These are phyloP conservation scores for Elsinoe fawcettii DNA, from an alignment of 2,329 filamentous ascomycete genomes.

Conservation along the genomic window DNA sequence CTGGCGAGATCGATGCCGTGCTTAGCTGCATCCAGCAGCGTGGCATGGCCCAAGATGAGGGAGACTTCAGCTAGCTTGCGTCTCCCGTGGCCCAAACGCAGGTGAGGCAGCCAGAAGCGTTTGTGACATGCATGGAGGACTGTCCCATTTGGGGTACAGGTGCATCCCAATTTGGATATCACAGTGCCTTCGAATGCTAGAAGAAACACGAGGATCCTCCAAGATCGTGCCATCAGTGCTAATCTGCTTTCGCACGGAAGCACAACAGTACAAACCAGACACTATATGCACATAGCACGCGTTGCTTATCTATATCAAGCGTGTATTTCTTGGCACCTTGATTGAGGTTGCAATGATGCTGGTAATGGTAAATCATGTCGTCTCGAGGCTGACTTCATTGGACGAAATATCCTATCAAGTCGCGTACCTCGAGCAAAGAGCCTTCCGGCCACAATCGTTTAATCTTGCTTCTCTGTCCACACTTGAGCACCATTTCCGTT, in stretches of 20 bases:
- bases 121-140: neutral
- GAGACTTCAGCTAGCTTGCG: slow-evolving; percentile 9
- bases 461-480: slow-evolving; percentile 36
- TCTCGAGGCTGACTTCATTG: slow-evolving; percentile 1
- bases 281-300: neutral
- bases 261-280: neutral
- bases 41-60: neutral
- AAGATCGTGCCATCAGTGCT: neutral
- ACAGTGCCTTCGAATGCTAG: neutral
- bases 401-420: slow-evolving; percentile 1
- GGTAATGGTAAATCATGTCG: neutral
- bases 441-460: slow-evolving; percentile 9
- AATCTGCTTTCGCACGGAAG: too few relatives aligned
- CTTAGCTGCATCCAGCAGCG: neutral
- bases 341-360: neutral
- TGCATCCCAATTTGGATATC: neutral
- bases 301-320: neutral
- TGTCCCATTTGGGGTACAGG: neutral
- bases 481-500: slow-evolving; percentile 32
- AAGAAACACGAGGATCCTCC: neutral
- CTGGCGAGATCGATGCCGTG: neutral
- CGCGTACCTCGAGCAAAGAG: neutral
- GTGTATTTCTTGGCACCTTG: neutral
- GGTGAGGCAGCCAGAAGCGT: neutral
- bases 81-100: neutral